phyloP scores from a whole-genome alignment of 306 rosid species.

The Casuarina glauca region DNA sequence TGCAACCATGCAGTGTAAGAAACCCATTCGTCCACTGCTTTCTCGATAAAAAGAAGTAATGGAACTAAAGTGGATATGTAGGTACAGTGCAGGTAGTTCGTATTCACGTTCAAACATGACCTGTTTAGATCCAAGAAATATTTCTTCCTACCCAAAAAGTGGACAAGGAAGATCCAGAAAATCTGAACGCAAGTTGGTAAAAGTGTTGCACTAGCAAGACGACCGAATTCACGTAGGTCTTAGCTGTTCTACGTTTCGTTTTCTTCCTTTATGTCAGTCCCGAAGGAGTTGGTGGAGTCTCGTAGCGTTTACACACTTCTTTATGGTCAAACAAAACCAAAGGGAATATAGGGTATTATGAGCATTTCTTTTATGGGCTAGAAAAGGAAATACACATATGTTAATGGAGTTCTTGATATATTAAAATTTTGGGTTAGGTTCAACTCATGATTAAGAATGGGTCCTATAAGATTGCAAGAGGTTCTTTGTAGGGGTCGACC shows the following conservation, averaged over 20 bases:
- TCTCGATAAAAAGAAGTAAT: neutral
- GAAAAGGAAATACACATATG: constrained; percentile 19
- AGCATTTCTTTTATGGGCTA: constrained; percentile 15
- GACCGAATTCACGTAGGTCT: no score
- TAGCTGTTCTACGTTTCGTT: neutral
- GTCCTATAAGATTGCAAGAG: constrained; percentile 45
- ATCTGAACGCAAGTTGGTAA: neutral
- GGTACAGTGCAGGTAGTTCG: neutral
- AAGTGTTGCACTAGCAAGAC: no score
- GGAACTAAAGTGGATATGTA: neutral
- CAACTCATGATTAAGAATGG: constrained; percentile 45
- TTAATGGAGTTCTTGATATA: constrained; percentile 12
- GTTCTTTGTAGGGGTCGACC: constrained; percentile 7
- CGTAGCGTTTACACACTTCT: constrained; percentile 4
- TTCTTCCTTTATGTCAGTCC: neutral
- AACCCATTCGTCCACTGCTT: neutral
- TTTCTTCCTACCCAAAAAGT: neutral
- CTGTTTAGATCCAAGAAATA: neutral
- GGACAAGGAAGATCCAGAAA: neutral
- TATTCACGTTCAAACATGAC: neutral
- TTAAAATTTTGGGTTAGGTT: constrained; percentile 35
- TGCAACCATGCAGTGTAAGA: neutral
- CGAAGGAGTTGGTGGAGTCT: constrained; percentile 5
- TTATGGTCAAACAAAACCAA: constrained; percentile 28
- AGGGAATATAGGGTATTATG: neutral